Evolutionary conservation across 75 land plant species (phyloP), one percentile per base, ranked within the genome.

Genomic region (Pinus albicaulis): DNA sequence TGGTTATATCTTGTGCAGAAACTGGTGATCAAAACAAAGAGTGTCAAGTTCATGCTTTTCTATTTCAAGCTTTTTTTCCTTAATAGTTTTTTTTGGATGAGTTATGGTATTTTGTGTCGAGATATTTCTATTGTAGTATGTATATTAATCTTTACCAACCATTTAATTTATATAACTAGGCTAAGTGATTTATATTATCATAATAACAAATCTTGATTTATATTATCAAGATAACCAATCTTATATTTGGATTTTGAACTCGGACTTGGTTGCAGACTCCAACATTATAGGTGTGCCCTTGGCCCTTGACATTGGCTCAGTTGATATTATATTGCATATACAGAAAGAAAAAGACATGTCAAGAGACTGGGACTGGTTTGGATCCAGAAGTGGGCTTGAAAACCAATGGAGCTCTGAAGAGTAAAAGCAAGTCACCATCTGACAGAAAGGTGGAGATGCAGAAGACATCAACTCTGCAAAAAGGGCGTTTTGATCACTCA

Each of bases 41-140:
- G 88, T 60, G 90, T 87, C 36, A 71, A 86, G 63, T 89, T 80
- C 76, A 89, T 92, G 92, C 94, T 91, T 5, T 82, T 91, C 72
- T 71, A 8, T 15, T 81, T 89, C 92, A 19, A 57, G 89, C 11
- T 68, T 84, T n/a, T 24, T 55, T 90, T 92, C 66, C 20, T 76
- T 24, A 92, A 83, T 59, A 89, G 82, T 48, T 7, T 71, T 38
- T 72, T 81, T 3, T 92, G 94, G 92, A 76, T 77, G 34, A 20
- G 76, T 17, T 92, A 92, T 59, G 92, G 84, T 12, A 62, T 73
- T 56, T 73, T 87, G 75, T 38, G 71, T 25, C 65, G 79, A 69
- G 92, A 92, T 52, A 16, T 56, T 55, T 83, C 80, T 68, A 61
- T 92, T 38, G 11, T 59, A 72, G 93, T 31, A 31, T 31, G 31